These are phyloP conservation scores for Boletus vinaceobasis DNA, from an alignment of 768 basidiomycete genomes.

Conservation along the genomic window DNA sequence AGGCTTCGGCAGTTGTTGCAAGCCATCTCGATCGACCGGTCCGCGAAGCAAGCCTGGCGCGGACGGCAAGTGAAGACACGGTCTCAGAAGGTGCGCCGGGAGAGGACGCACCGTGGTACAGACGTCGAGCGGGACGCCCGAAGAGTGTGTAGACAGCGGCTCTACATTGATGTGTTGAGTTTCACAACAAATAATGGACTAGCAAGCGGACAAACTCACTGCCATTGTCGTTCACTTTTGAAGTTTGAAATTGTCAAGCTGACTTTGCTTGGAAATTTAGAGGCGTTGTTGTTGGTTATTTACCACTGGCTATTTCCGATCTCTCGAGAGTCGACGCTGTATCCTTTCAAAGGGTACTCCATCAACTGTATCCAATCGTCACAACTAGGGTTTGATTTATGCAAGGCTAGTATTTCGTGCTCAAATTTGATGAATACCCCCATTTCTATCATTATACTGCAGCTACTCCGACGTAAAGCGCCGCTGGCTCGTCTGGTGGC, in stretches of 20 bases:
- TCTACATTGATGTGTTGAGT: conserved; percentile 9
- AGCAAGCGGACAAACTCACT: conserved; percentile 15
- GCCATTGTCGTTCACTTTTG: conserved; percentile 22
- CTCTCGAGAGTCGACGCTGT: too few relatives aligned
- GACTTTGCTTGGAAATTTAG: conserved; percentile 17
- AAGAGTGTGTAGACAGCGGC: conserved; percentile 18
- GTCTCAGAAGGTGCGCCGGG: background rate
- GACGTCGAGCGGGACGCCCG: conserved; percentile 17
- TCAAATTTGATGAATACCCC: too few relatives aligned
- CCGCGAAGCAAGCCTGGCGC: conserved; percentile 21
- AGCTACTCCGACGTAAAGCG: too few relatives aligned
- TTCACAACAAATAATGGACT: background rate
- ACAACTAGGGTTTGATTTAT: too few relatives aligned
- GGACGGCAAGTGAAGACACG: background rate
- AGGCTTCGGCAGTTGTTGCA: conserved; percentile 46
- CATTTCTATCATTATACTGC: too few relatives aligned
- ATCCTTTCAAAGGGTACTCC: too few relatives aligned
- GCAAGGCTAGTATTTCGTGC: too few relatives aligned
- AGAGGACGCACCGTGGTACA: conserved; percentile 10
- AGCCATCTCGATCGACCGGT: conserved; percentile 50
- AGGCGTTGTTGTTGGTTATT: conserved; percentile 20
- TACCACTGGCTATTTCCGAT: background rate
- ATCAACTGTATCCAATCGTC: too few relatives aligned
- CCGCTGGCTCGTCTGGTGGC: too few relatives aligned
- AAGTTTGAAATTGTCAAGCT: conserved; percentile 4